phyloP scores from a whole-genome alignment of 176 grass and related monocot species.

The Zoysia japonica region DNA sequence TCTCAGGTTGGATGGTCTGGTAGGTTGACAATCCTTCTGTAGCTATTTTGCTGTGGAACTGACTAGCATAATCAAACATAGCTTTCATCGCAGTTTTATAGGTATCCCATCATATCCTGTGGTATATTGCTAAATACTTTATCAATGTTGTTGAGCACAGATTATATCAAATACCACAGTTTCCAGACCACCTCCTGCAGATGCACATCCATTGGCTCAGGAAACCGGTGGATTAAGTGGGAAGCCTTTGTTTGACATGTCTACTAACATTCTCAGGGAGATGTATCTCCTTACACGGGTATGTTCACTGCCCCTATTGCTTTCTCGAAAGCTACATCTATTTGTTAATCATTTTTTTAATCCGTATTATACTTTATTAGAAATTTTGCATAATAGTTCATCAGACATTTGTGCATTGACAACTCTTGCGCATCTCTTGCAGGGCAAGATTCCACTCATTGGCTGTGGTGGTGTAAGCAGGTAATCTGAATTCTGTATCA shows the following conservation, averaged over 20 bases:
- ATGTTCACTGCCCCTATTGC: constrained; percentile 23
- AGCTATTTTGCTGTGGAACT: neutral
- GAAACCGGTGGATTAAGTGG: constrained; percentile 94
- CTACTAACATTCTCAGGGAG: constrained; percentile 75
- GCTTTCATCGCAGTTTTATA: constrained; percentile 19
- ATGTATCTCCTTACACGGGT: constrained; percentile 91
- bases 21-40: constrained; percentile 43
- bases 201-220: constrained; percentile 60
- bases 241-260: constrained; percentile 85
- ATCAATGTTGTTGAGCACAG: constrained; percentile 40
- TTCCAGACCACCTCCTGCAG: constrained; percentile 68
- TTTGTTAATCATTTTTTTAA: constrained; percentile 30
- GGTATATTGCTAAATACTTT: constrained; percentile 32
- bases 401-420: neutral
- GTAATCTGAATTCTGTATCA: constrained; percentile 45
- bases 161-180: constrained; percentile 97
- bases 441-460: constrained; percentile 93
- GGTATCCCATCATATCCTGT: constrained; percentile 15
- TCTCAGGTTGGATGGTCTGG: constrained; percentile 90
- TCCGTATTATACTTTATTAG: constrained; percentile 1
- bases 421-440: constrained; percentile 40
- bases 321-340: constrained; percentile 19
- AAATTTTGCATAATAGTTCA: neutral
- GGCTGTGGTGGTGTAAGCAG: constrained; percentile 91
- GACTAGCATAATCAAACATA: constrained; percentile 12